A percentile compares a stretch with the other conserved stretches of the same genome.
These are phyloP conservation scores for Penicillium ucsense DNA, from an alignment of 495 filamentous ascomycete species.

Conservation along the genomic window DNA sequence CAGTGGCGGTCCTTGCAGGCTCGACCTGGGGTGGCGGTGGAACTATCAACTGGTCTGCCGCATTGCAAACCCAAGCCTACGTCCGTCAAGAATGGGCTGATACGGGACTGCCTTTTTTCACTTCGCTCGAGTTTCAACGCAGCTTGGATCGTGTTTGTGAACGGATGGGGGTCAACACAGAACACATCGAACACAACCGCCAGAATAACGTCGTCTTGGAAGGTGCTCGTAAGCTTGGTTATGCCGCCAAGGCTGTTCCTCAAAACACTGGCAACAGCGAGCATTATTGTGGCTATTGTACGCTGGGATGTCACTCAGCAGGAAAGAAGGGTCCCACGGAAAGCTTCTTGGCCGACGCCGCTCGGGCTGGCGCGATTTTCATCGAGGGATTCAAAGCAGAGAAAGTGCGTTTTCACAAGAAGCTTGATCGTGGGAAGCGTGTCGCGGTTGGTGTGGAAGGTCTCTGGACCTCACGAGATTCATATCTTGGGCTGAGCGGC, in stretches of 20 bases:
- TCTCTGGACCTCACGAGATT: constrained; percentile 62
- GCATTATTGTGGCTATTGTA: constrained; percentile 76
- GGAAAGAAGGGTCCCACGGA: constrained; percentile 73
- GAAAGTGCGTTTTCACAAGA: constrained; percentile 50
- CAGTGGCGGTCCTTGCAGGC: constrained; percentile 53
- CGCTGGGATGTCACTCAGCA: constrained; percentile 58
- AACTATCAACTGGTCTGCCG: constrained; percentile 82
- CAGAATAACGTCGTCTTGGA: constrained; percentile 61
- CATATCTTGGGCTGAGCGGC: constrained; percentile 44
- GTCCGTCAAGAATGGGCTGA: constrained; percentile 79
- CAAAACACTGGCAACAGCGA: constrained; percentile 63
- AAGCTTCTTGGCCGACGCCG: constrained; percentile 71
- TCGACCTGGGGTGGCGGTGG: constrained; percentile 80
- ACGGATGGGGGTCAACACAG: constrained; percentile 68
- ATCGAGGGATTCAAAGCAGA: constrained; percentile 68
- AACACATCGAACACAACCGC: constrained; percentile 58
- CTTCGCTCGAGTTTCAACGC: constrained; percentile 61
- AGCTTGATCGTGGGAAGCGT: constrained; percentile 34
- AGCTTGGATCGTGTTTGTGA: constrained; percentile 64
- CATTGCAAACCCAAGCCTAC: constrained; percentile 68
- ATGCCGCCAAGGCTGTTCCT: constrained; percentile 56
- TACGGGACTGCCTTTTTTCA: constrained; percentile 65
- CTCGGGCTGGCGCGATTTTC: constrained; percentile 61
- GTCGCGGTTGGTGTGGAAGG: constrained; percentile 60
- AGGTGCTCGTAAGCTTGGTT: constrained; percentile 68